Base-by-base conservation (phyloP, 2,329 filamentous ascomycete genomes). In the Aspergillus fumigatiaffinis region DNA sequence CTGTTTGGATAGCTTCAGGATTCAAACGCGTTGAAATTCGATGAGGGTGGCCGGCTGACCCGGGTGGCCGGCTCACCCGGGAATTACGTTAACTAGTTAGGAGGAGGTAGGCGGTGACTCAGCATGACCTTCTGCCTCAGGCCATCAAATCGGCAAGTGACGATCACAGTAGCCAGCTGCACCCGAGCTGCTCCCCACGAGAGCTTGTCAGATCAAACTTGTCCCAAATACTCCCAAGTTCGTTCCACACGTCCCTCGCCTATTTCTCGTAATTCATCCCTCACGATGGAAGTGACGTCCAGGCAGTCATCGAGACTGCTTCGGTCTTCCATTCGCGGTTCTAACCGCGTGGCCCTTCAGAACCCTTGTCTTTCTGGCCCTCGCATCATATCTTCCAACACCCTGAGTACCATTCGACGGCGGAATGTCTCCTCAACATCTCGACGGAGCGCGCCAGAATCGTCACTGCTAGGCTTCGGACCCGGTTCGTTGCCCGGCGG, bases 231-330 rank as follows among this genome's bases (percentile, higher is more conserved):
- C 50, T 52, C 57, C 48, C 57, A 60, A 50, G 55, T 51, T 38
- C 49, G 50, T 51, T 26, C 46, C 44, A 50, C 26, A 48, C 35
- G 26, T 44, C 52, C 52, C 48, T 47, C 25, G 17, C 4, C 25
- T 20, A 35, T 52, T 51, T 42, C 21, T 25, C 12, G 21, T 17
- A 28, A 42, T 48, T n/a, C 2, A 14, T 46, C 57, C 26, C 26
- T 10, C 62, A 71, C 51, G 25, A 77, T 76, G 74, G 73, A 76
- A 65, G 66, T 70, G 55, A 66, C 68, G 60, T 71, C 71, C 59
- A 70, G 69, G 60, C 71, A 72, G 61, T 64, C 70, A 14, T 64
- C 66, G 56, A 69, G 70, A 62, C 67, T 75, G 38, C 63, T 76
- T 51, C 67, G 66, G 60, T 65, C 65, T 54, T 59, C 62, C 42